These are phyloP conservation scores for Lanzia echinophila DNA, from an alignment of 2,329 filamentous ascomycete species.

Conservation along the genomic window DNA sequence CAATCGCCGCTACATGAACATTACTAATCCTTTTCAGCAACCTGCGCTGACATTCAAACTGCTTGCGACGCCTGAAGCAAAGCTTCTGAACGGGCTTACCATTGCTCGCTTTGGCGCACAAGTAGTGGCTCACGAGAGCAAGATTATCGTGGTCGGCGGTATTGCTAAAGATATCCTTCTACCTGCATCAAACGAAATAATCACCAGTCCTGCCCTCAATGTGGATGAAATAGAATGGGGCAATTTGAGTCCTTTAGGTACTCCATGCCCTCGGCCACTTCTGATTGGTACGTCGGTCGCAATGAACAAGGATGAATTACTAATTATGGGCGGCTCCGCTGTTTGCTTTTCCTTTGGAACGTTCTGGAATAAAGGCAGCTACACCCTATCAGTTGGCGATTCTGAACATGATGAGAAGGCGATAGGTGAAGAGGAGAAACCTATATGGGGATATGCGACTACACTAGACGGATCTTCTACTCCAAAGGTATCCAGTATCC, in stretches of 20 bases:
- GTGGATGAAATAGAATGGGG: neutral
- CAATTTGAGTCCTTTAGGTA: neutral
- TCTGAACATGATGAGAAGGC: neutral
- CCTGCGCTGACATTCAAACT: neutral
- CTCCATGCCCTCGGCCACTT: conserved; percentile 49
- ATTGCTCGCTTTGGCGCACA: conserved; percentile 39
- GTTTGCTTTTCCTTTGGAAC: conserved; percentile 90
- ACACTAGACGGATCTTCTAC: conserved; percentile 14
- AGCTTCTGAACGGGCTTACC: neutral
- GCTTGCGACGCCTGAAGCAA: neutral
- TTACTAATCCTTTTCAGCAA: neutral
- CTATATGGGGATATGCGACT: conserved; percentile 20
- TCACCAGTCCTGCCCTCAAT: neutral
- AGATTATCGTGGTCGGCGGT: conserved; percentile 39
- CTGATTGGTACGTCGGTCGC: conserved; percentile 62
- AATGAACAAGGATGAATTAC: conserved; percentile 40
- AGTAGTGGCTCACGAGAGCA: conserved; percentile 26
- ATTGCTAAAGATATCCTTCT: conserved; percentile 38
- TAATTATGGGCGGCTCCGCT: conserved; percentile 72
- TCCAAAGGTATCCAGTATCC: neutral
- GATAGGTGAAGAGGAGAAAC: neutral
- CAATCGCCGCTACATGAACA: neutral
- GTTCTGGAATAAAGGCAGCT: conserved; percentile 63
- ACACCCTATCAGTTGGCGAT: conserved; percentile 13
- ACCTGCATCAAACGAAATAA: conserved; percentile 45